These are phyloP conservation scores for Fragaria vesca DNA, from an alignment of 306 rosid species.

Conservation along the genomic window DNA sequence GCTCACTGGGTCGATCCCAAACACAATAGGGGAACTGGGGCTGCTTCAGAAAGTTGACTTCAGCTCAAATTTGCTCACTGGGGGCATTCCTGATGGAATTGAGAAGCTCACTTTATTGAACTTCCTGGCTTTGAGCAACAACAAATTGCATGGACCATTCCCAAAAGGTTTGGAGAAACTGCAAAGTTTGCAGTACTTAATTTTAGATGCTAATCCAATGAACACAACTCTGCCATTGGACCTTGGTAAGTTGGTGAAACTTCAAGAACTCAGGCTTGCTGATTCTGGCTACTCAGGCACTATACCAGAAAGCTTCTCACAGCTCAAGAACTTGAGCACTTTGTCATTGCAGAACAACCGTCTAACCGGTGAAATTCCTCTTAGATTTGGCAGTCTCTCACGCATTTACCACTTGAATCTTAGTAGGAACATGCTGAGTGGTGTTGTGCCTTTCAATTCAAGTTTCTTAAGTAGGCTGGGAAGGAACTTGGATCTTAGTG, in stretches of 20 bases:
- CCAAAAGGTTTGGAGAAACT: constrained; percentile 41
- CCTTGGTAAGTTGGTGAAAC: constrained; percentile 39
- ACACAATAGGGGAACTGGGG: constrained; percentile 37
- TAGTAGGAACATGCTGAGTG: constrained; percentile 39
- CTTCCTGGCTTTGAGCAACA: constrained; percentile 50
- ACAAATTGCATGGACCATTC: constrained; percentile 30
- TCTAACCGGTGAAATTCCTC: constrained; percentile 39
- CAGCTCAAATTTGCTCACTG: constrained; percentile 47
- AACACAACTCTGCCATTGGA: constrained; percentile 32
- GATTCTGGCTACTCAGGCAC: constrained; percentile 45
- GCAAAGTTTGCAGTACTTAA: constrained; percentile 50
- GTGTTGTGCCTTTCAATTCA: constrained; percentile 50
- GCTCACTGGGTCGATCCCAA: constrained; percentile 43
- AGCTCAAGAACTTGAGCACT: constrained; percentile 45
- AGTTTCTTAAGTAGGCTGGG: constrained; percentile 50
- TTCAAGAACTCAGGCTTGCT: constrained; percentile 53
- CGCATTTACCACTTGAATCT: constrained; percentile 56
- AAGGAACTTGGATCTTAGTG: constrained; percentile 50
- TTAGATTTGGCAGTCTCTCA: constrained; percentile 34
- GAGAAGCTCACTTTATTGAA: constrained; percentile 30
- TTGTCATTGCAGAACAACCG: constrained; percentile 47
- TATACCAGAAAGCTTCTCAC: constrained; percentile 41
- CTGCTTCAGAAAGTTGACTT: constrained; percentile 52
- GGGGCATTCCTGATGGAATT: constrained; percentile 35
- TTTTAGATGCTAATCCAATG: constrained; percentile 54